Evolutionary conservation across 169 alveolate species (phyloP), one percentile per base, ranked within the genome.

Genomic region (Cryptosporidium canis): DNA sequence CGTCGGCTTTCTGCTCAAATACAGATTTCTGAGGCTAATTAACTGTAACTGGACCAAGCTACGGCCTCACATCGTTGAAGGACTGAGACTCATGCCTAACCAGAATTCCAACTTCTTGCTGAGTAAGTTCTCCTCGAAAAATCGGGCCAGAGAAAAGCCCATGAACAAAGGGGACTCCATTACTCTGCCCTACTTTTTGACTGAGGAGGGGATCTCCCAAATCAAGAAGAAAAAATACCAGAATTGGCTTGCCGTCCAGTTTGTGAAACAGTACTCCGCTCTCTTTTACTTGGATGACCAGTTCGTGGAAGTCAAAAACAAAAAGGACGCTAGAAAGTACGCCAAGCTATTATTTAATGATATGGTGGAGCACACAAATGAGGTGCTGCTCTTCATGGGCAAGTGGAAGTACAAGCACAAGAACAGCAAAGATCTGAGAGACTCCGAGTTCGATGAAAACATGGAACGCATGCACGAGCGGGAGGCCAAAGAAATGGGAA

Each of bases 21-120:
- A 77, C 58, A 16, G 87, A 3, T 77, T 77, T 58, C 27, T 77
- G 14, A 77, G 87, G 27, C 77, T 41, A 56, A 77, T 77, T 35
- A 77, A 77, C 66, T 77, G 87, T 41, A 77, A 55, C n/a, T 77
- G 87, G 87, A 58, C 87, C 31, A 77, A 77, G 45, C 48, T 77
- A 9, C 87, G 72, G 3, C 87, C 87, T 56, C 87, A 77, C 39
- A 77, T 77, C 37, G 87, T 77, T 18, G 87, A 61, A 16, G 87
- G 87, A 11, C 47, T 77, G 12, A 77, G 87, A 18, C 0, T 77
- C 0, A 21, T 24, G 16, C 87, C 87, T 1, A 43, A 63, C 16
- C 70, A 61, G 37, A 43, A 24, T 14, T 41, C 41, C 16, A 48
- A 35, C 8, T 58, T 77, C 12, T 61, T 61, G 55, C n/a, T 55